phyloP scores from a whole-genome alignment of 2,329 filamentous ascomycete species.

The Cadophora gregata region DNA sequence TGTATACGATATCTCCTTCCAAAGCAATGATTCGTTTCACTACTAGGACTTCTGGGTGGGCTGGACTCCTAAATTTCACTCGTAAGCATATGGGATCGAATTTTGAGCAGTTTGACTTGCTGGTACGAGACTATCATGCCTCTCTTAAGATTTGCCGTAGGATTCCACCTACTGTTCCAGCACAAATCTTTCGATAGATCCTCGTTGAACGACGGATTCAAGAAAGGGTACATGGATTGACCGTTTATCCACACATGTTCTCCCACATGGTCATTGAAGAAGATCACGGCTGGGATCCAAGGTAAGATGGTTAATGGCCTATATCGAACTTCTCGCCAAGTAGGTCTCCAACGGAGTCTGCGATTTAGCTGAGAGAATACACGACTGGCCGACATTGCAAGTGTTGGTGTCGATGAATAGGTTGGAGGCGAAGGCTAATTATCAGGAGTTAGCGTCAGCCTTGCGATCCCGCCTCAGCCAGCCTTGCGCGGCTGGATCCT shows the following conservation, averaged over 20 bases:
- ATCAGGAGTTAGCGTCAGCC: slow-evolving; percentile 13
- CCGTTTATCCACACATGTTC: slow-evolving; percentile 64
- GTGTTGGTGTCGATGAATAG: slow-evolving; percentile 3
- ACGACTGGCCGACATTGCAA: slow-evolving; percentile 34
- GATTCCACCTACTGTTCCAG: slow-evolving; percentile 63
- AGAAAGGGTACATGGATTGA: slow-evolving; percentile 77
- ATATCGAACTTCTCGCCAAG: slow-evolving; percentile 46
- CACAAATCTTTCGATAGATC: slow-evolving; percentile 61
- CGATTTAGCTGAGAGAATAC: slow-evolving; percentile 33
- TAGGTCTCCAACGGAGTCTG: slow-evolving; percentile 20
- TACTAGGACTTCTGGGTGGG: slow-evolving; percentile 69
- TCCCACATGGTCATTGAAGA: slow-evolving; percentile 66
- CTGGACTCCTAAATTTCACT: slow-evolving; percentile 63
- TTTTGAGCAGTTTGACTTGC: slow-evolving; percentile 48
- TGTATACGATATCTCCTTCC: slow-evolving; percentile 77
- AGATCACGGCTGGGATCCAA: slow-evolving; percentile 67
- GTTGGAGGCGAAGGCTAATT: neutral
- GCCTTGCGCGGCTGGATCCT: slow-evolving; percentile 22
- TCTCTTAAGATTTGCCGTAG: slow-evolving; percentile 62
- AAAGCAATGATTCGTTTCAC: slow-evolving; percentile 86
- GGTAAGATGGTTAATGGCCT: slow-evolving; percentile 60
- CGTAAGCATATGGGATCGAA: neutral
- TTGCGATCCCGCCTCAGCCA: slow-evolving; percentile 8
- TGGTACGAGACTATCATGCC: slow-evolving; percentile 79
- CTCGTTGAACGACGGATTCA: slow-evolving; percentile 70